Conservation (phyloP, 495 filamentous ascomycete species). For the Lophiostoma macrostomum region DNA sequence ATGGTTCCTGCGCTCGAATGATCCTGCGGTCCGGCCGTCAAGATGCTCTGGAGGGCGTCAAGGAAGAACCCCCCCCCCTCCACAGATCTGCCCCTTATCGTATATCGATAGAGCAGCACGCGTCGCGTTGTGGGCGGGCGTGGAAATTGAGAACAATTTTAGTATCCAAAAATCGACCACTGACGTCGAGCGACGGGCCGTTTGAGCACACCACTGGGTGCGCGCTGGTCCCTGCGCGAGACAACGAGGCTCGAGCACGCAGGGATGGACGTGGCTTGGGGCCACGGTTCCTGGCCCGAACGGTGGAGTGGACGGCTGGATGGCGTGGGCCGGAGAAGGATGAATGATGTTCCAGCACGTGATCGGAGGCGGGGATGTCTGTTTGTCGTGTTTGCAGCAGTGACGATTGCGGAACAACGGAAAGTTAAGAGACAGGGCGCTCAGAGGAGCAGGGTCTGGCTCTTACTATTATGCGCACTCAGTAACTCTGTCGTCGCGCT, state of each 20-base stretch:
- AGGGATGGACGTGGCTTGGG: conserved; percentile 12
- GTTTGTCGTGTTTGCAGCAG: conserved; percentile 4
- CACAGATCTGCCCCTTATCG: conserved; percentile 25
- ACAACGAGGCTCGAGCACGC: conserved; percentile 8
- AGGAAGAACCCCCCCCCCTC: conserved; percentile 13
- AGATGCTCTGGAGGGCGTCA: conserved; percentile 9
- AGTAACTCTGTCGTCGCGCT: not conserved
- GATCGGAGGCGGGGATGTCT: not conserved
- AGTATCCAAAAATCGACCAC: conserved; percentile 13
- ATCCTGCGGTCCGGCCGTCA: conserved; percentile 18
- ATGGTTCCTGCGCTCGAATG: not conserved
- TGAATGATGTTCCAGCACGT: conserved; percentile 19
- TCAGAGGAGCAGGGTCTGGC: too few relatives aligned
- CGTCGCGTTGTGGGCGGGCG: conserved; percentile 22
- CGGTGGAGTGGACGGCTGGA: conserved; percentile 2
- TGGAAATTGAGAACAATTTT: conserved; percentile 30
- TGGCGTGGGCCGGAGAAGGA: conserved; percentile 4
- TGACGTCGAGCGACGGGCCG: conserved; percentile 22
- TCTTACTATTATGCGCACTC: not conserved
- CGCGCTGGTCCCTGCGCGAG: conserved; percentile 14
- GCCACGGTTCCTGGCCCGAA: conserved; percentile 8
- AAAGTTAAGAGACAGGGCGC: too few relatives aligned
- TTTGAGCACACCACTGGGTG: conserved; percentile 8
- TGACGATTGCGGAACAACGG: too few relatives aligned
- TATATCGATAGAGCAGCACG: conserved; percentile 23